phyloP scores from a whole-genome alignment of 306 rosid genomes.

The Morella rubra region DNA sequence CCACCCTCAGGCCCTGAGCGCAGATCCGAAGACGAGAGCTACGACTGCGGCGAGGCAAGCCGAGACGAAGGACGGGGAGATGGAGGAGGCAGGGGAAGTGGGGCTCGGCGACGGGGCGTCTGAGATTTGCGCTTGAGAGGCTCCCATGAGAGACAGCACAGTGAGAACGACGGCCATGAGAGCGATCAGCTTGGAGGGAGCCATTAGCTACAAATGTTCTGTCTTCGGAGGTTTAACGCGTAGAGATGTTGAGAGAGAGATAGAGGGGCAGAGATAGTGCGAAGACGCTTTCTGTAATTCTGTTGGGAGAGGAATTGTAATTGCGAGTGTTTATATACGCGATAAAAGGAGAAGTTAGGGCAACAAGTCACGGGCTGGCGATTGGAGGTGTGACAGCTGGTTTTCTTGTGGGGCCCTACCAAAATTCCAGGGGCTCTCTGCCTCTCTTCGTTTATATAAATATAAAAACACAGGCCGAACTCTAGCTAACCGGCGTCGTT shows the following conservation, averaged over 20 bases:
- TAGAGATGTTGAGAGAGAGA: too few relatives aligned
- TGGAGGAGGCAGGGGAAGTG: slow-evolving; percentile 44
- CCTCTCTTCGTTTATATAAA: too few relatives aligned
- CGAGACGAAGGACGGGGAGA: slow-evolving; percentile 53
- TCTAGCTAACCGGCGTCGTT: too few relatives aligned
- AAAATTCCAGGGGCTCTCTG: too few relatives aligned
- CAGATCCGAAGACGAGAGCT: slow-evolving; percentile 71
- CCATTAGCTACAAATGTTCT: slow-evolving; percentile 42
- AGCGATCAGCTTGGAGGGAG: slow-evolving; percentile 44
- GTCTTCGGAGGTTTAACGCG: too few relatives aligned
- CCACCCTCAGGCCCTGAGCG: slow-evolving; percentile 49
- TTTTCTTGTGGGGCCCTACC: slow-evolving; percentile 2
- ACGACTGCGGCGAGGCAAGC: slow-evolving; percentile 42
- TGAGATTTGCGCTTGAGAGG: slow-evolving; percentile 44
- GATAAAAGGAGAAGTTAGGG: slow-evolving; percentile 39
- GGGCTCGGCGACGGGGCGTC: slow-evolving; percentile 89
- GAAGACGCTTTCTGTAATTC: too few relatives aligned
- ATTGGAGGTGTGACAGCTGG: slow-evolving; percentile 53
- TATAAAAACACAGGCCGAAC: too few relatives aligned
- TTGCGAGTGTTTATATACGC: slow-evolving; percentile 37
- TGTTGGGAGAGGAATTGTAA: accelerated
- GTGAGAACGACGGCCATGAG: slow-evolving; percentile 43
- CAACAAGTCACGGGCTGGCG: slow-evolving; percentile 69
- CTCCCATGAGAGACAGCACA: slow-evolving; percentile 37
- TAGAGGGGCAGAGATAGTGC: too few relatives aligned